Conservation (phyloP, 306 rosid genomes). For the Astragalus glycyphyllos region DNA sequence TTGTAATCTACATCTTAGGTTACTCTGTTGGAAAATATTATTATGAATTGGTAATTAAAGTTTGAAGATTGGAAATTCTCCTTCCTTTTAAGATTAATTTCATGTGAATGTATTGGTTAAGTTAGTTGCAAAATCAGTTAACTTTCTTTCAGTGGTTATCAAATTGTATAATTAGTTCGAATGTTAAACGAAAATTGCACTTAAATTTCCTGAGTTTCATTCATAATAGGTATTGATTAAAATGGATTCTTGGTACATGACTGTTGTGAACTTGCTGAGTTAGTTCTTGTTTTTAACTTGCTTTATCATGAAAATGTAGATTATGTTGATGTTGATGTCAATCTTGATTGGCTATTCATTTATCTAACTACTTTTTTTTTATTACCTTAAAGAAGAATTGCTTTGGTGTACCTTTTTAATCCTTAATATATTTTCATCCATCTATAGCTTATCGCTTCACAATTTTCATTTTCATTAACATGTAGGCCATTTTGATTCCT, state of each 20-base stretch:
- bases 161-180: background rate
- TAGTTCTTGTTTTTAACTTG: background rate
- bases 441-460: no score
- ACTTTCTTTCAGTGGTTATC: background rate
- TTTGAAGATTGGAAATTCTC: background rate
- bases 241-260: background rate
- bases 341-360: no score
- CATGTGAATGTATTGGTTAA: background rate
- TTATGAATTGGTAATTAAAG: background rate
- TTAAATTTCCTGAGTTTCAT: background rate
- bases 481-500: no score
- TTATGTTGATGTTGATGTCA: no score
- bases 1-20: background rate
- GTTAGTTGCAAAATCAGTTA: constrained; percentile 9
- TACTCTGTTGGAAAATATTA: constrained; percentile 1
- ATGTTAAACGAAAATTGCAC: background rate
- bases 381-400: no score
- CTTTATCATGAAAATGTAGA: background rate
- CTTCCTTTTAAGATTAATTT: background rate
- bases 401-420: no score
- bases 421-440: no score
- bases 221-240: background rate
- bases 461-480: no score
- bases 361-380: no score
- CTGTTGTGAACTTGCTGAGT: background rate